Evolutionary conservation across 2,329 filamentous ascomycete species (phyloP).

Genomic region (Bipolaris gigantea): DNA sequence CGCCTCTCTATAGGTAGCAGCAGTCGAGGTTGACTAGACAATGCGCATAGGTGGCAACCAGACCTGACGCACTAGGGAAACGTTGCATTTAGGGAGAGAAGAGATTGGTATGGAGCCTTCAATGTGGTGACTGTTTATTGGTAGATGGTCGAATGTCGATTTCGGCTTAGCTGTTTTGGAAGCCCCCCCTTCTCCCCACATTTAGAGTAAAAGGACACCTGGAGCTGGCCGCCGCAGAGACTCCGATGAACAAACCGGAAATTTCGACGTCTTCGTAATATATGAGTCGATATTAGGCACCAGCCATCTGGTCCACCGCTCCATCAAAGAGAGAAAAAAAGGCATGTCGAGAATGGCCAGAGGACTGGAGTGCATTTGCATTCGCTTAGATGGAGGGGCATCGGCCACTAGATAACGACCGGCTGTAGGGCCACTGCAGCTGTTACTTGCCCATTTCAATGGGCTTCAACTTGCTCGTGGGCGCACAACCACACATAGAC

Average conservation of each 20-base stretch:
- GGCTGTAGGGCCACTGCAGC: slow-evolving; percentile 4
- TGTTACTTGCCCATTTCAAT: not conserved
- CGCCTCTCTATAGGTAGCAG: not conserved
- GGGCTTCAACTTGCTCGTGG: not conserved
- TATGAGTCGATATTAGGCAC: not conserved
- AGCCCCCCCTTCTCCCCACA: not conserved
- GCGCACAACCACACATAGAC: slow-evolving; percentile 10
- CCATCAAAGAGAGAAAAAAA: not conserved
- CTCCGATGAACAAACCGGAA: not conserved
- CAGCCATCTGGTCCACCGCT: not conserved
- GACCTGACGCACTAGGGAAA: not conserved
- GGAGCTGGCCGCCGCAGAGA: slow-evolving; percentile 2
- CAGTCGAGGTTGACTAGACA: not conserved
- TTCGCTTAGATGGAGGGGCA: slow-evolving; percentile 15
- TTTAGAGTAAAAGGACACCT: slow-evolving; percentile 10
- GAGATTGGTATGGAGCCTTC: slow-evolving; percentile 6
- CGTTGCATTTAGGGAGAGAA: slow-evolving; percentile 7
- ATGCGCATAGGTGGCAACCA: not conserved
- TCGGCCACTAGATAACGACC: not conserved
- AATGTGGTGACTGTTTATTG: slow-evolving; percentile 1
- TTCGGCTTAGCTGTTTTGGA: slow-evolving; percentile 2
- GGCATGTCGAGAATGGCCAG: not conserved
- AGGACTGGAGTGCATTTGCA: not conserved
- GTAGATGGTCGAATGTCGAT: slow-evolving; percentile 2
- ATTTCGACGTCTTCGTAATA: not conserved